phyloP scores from a whole-genome alignment of 305 asterid species.

The Fraxinus latifolia region DNA sequence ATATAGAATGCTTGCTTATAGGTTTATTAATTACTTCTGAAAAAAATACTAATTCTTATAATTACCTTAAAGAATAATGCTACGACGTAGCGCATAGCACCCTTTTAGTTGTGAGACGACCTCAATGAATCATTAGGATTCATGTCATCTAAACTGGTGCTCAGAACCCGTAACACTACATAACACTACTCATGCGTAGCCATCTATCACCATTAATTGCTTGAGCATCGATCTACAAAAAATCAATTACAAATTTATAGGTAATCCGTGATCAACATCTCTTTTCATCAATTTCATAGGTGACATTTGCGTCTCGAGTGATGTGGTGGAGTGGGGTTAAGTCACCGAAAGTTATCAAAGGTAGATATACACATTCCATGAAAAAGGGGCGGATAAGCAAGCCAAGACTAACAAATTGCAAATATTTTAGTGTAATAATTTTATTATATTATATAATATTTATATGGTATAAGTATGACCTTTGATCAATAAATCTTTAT shows the following conservation, averaged over 20 bases:
- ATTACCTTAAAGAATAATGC: no score
- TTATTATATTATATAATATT: background rate
- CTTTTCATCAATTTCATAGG: background rate
- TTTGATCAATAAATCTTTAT: conserved; percentile 6
- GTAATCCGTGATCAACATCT: background rate
- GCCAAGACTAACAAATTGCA: conserved; percentile 20
- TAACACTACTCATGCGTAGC: background rate
- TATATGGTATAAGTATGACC: background rate
- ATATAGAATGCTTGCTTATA: background rate
- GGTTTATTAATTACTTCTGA: no score
- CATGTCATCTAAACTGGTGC: background rate
- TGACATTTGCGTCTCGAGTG: background rate
- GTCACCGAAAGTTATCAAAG: background rate
- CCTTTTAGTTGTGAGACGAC: background rate
- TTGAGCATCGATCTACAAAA: background rate
- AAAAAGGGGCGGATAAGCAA: background rate
- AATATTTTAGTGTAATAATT: background rate
- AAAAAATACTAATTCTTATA: no score
- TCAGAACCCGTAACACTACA: background rate
- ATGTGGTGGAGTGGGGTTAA: background rate
- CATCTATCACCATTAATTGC: background rate
- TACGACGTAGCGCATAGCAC: background rate
- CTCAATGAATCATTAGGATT: background rate
- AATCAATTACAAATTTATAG: no score
- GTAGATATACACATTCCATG: background rate